These are phyloP conservation scores for Apiospora kogelbergensis DNA, from an alignment of 2,329 filamentous ascomycete species.

Conservation along the genomic window DNA sequence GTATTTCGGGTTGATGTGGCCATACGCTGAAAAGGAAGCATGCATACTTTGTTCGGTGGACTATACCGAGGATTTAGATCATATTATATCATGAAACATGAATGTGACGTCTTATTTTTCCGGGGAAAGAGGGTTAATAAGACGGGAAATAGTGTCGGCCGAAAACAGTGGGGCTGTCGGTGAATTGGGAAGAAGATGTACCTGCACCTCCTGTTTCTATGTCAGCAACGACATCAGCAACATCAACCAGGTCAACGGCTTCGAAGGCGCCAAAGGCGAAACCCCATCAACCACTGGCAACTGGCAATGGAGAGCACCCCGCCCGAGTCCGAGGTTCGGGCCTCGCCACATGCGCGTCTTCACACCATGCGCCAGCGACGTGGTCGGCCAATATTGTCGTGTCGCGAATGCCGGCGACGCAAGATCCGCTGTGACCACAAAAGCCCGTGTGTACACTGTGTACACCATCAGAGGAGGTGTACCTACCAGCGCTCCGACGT, in stretches of 20 bases:
- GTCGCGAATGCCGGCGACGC: constrained; percentile 41
- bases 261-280: too few relatives aligned
- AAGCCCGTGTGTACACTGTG: constrained; percentile 40
- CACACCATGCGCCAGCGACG: constrained; percentile 27
- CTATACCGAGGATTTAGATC: too few relatives aligned
- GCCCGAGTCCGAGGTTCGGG: neutral
- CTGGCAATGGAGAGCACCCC: neutral
- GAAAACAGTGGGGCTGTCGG: neutral
- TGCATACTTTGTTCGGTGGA: too few relatives aligned
- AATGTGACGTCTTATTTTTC: too few relatives aligned
- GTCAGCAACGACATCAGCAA: too few relatives aligned
- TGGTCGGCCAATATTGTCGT: constrained; percentile 38
- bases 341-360: neutral
- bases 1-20: too few relatives aligned
- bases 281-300: too few relatives aligned
- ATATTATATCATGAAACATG: too few relatives aligned
- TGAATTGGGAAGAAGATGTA: neutral
- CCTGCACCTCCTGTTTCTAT: too few relatives aligned
- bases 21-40: too few relatives aligned
- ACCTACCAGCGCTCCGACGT: constrained; percentile 25
- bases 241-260: too few relatives aligned
- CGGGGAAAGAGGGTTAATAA: too few relatives aligned
- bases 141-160: neutral
- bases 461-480: constrained; percentile 31
- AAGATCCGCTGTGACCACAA: constrained; percentile 46